Percentiles rank a stretch among this genome's conserved stretches.
Conservation (phyloP, 305 asterid species). For the Rubia balearica region DNA sequence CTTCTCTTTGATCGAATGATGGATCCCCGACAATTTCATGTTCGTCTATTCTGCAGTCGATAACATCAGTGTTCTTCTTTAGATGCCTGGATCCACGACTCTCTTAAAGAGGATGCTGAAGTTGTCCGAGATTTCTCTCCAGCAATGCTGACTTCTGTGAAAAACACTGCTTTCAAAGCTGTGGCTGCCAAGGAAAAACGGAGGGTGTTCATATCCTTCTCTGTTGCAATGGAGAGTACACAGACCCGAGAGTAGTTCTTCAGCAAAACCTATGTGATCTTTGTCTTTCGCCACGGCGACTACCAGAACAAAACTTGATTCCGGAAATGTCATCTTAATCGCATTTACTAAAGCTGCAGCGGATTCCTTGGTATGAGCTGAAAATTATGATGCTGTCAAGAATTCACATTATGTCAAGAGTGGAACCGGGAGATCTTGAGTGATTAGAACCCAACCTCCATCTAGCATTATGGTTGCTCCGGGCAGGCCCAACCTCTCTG, state of each 20-base stretch:
- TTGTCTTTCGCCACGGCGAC: conserved; percentile 95
- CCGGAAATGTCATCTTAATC: conserved; percentile 50
- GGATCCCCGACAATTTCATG: conserved; percentile 20
- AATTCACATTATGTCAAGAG: neutral
- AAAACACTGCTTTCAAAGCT: conserved; percentile 58
- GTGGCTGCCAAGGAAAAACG: conserved; percentile 33
- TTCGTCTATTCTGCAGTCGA: conserved; percentile 26
- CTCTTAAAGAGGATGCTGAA: conserved; percentile 47
- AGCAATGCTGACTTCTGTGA: conserved; percentile 64
- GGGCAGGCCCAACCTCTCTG: conserved; percentile 53
- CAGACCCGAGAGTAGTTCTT: conserved; percentile 66
- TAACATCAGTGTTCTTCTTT: conserved; percentile 30
- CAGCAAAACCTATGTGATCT: conserved; percentile 79
- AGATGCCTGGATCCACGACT: conserved; percentile 59
- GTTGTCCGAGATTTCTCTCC: conserved; percentile 61
- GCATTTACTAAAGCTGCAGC: conserved; percentile 63
- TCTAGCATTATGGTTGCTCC: conserved; percentile 64
- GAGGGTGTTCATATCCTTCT: neutral
- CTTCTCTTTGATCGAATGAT: conserved; percentile 23
- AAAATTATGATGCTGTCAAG: conserved; percentile 15
- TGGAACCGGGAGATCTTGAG: conserved; percentile 2
- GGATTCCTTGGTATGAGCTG: conserved; percentile 97
- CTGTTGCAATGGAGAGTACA: neutral
- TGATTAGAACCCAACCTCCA: conserved; percentile 56
- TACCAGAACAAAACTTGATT: conserved; percentile 52